Percentiles rank a stretch among this genome's conserved stretches.
Conservation (phyloP, 495 filamentous ascomycete species). For the Aspergillus nidulans region DNA sequence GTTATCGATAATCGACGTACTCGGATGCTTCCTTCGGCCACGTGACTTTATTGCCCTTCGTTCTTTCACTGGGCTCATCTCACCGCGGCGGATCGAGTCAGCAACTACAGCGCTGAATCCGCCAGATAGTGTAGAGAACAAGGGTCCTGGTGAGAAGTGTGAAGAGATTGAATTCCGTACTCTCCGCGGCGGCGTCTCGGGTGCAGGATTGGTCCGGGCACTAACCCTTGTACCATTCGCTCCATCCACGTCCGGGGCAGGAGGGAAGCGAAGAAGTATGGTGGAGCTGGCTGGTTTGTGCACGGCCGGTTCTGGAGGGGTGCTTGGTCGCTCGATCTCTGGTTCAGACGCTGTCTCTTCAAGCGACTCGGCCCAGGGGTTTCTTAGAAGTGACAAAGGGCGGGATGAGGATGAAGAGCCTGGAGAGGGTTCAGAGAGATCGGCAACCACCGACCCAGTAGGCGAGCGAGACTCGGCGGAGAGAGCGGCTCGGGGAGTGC, state of each 20-base stretch:
- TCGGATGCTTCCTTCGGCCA: conserved; percentile 27
- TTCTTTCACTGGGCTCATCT: conserved; percentile 37
- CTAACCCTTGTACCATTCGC: conserved; percentile 12
- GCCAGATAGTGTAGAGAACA: conserved; percentile 49
- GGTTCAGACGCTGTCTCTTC: conserved; percentile 22
- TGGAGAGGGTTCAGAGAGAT: conserved; percentile 26
- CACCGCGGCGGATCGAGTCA: conserved; percentile 55
- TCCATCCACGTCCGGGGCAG: conserved; percentile 33
- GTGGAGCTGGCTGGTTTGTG: conserved; percentile 27
- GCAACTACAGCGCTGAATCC: conserved; percentile 58
- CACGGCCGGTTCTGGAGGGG: conserved; percentile 22
- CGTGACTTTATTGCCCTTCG: conserved; percentile 22
- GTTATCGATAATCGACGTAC: conserved; percentile 25
- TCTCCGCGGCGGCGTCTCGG: conserved; percentile 33
- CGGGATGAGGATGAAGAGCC: conserved; percentile 30
- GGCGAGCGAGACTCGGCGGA: conserved; percentile 35
- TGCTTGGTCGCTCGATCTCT: conserved; percentile 21
- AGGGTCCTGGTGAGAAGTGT: conserved; percentile 45
- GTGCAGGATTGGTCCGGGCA: conserved; percentile 20
- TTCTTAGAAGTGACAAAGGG: conserved; percentile 32
- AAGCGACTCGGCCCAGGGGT: conserved; percentile 37
- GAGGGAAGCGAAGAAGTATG: conserved; percentile 36
- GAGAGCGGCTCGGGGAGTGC: conserved; percentile 31
- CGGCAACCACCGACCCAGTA: conserved; percentile 29
- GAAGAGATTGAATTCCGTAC: conserved; percentile 36